Base-by-base conservation (phyloP, 2,329 filamentous ascomycete genomes). In the Juglanconis oblonga region DNA sequence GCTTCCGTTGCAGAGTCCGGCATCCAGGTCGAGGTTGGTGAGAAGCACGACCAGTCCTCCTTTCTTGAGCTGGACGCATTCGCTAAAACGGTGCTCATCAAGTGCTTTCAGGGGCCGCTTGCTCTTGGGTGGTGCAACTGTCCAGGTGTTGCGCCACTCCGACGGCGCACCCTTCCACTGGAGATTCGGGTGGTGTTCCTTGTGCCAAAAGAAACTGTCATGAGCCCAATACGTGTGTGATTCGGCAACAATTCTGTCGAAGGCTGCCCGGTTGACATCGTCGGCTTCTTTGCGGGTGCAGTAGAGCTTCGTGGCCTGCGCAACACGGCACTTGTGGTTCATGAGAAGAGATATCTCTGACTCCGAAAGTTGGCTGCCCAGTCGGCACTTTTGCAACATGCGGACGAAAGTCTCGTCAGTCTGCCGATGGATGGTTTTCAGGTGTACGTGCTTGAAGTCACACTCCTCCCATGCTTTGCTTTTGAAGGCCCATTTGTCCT, bases 401-500 rank as follows among this genome's bases (percentile, higher is more conserved):
- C 71, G 69, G 59, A 86, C 80, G 66, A 87, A 87, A 0, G 66
- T 66, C 42, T 69, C 59, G 62, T 88, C 84, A 6, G 67, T 77
- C 61, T 88, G 85, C 4, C 86, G 79, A 66, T 86, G 82, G 4
- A 88, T 82, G 4, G 78, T 73, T 1, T 72, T 78, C 0, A 88
- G 73, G 8, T 84, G 75, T 1, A 86, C 71, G 59, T 83, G 76
- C 2, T 68, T 69, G 65, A 88, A 87, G 1, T 79, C 65, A 63
- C 82, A 83, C 49, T 81, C 72, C 11, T 72, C 61, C 86, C 86
- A 89, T 0, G 78, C 79, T 2, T 70, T 59, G 64, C 82, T 85
- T 17, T 76, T 73, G 64, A 88, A 88, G 0, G 85, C 85, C 81
- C 84, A 88, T 65, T 84, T 85, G 9, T 87, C 79, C 13, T 69